Conservation (phyloP, 805 yeast species). For the Metschnikowia vanudenii region DNA sequence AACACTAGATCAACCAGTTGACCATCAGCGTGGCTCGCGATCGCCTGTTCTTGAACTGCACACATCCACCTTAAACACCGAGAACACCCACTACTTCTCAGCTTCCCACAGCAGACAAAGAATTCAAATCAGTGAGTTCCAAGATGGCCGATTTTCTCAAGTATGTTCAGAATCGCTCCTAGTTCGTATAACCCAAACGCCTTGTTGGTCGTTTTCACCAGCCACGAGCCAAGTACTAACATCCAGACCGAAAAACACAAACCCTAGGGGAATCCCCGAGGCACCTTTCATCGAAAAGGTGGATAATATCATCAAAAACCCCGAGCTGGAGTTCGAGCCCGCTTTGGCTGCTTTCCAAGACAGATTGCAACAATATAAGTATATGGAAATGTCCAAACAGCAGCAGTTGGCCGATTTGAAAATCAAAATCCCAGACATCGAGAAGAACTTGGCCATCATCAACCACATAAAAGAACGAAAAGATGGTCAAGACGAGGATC, state of each 20-base stretch:
- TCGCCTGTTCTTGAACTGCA: constrained; percentile 2
- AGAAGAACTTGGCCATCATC: constrained; percentile 77
- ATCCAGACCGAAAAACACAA: constrained; percentile 56
- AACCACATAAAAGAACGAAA: constrained; percentile 53
- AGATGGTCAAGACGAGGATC: constrained; percentile 30
- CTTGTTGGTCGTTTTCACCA: too few species aligned
- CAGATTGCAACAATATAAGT: constrained; percentile 84
- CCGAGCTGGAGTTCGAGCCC: constrained; percentile 62
- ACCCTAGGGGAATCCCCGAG: constrained; percentile 94
- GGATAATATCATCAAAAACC: constrained; percentile 65
- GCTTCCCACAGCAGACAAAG: neutral
- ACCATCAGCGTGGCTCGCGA: neutral
- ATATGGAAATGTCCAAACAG: constrained; percentile 66
- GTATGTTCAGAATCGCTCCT: constrained; percentile 21
- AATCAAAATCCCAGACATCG: constrained; percentile 86
- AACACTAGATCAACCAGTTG: too few species aligned
- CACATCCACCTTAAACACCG: constrained; percentile 1
- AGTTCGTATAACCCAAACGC: too few species aligned
- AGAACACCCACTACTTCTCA: constrained; percentile 4
- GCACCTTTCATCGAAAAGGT: constrained; percentile 92
- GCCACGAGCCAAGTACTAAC: constrained; percentile 10
- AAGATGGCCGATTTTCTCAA: constrained; percentile 31
- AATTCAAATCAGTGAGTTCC: neutral
- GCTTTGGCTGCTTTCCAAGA: constrained; percentile 79
- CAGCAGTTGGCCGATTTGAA: constrained; percentile 52